Evolutionary conservation across 2,329 filamentous ascomycete species (phyloP), one percentile per base, ranked within the genome.

Genomic region (Diaporthe destruens): DNA sequence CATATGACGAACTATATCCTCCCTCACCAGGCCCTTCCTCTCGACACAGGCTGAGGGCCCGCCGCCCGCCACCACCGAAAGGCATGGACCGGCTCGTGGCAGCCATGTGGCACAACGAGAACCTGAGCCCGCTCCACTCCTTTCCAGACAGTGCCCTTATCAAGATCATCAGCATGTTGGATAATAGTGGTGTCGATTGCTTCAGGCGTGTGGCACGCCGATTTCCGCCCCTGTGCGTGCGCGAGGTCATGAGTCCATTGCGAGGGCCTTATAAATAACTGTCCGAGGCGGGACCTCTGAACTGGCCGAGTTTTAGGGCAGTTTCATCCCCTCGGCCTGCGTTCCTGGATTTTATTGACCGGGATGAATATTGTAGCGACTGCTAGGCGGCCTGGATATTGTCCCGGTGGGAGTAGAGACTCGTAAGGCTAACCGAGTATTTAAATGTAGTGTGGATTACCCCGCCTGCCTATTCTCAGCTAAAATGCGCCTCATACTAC

Each of bases 391-490:
- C 56, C 23, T 47, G 68, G 5, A 61, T 18, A 16, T 57, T 61
- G 7, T 18, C 44, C 0, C 32, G 14, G 18, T 72, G 70, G 61
- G 23, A 49, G 3, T 8, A 44, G 32, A 68, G 54, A 14, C 32
- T 51, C 12, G 2, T 3, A 1, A 12, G 44, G 44, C 44, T 72
- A 1, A 36, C 53, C 20, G 20, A 49, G 9, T 59, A 29, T 29
- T 29, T 4, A 23, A 4, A 1, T 72, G 70, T 16, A 44, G 8
- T 16, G 25, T 20, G 6, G 70, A 69, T 4, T 61, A 72, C 25
- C 70, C 70, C 11, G 63, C 61, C 0, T 72, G 61, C 9, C 63
- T 72, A 7, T 72, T 72, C 53, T 69, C 70, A 5, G 36, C 16
- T 3, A n/a, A 9, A 1, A 63, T 68, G 14, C 70, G 70, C 11